Base-by-base conservation (phyloP, 2,329 filamentous ascomycete species). In the Trichophaea hybrida region DNA sequence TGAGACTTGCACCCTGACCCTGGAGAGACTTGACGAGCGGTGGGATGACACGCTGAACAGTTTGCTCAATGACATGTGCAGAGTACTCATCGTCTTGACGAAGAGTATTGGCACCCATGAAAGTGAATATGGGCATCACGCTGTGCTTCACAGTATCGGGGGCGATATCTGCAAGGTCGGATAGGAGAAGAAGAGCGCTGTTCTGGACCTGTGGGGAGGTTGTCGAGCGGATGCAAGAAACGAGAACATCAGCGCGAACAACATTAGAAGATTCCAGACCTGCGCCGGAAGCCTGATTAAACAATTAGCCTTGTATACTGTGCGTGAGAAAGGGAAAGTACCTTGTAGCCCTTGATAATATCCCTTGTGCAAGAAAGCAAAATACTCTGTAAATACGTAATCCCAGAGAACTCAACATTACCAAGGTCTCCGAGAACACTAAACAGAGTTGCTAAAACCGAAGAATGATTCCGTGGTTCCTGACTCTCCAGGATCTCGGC, bases 51-150 rank as follows among this genome's bases (percentile, higher is more conserved):
- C 91, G 86, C 63, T 89, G 87, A 67, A 98, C 90, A 1, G 93
- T 97, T 75, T 88, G 89, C 68, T 94, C 88, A 60, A 96, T 91
- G 35, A 98, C 91, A 71, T 95, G 88, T 10, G 90, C 89, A 24
- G 93, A 97, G 74, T 96, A 97, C 68, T 97, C 91, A 68, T 98
- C 94, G 67, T 88, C 88, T 73, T 96, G 91, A 53, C 87, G 84
- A 54, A 98, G 78, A 17, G 96, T 84, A 2, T 88, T 95, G 48
- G 85, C 86, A 46, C 91, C 89, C 84, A 97, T 96, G 71, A 97
- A 96, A 0, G 93, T 97, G 74, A 98, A 98, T 56, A 98, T 91
- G 10, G 93, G 93, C 93, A 98, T 98, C 57, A 98, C 88, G 67
- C 89, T 96, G 73, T 98, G 91, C 59, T 98, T 78, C 2, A 98